Conservation (phyloP, 495 filamentous ascomycete species). For the Lichina pygmaea region DNA sequence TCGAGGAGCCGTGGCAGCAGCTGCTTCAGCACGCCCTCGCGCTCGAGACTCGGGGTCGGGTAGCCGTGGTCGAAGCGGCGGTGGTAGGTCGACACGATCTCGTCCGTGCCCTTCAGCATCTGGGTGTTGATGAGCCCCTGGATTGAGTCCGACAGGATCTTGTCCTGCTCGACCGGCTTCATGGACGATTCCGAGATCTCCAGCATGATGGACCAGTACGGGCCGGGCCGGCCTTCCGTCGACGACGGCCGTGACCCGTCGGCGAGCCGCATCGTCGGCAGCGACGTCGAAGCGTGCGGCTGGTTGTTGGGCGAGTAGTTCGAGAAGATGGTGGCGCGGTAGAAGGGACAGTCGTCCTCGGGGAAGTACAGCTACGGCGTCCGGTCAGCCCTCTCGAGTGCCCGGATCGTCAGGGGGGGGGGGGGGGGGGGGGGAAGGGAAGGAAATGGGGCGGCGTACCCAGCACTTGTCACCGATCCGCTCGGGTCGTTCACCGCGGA, state of each 20-base stretch:
- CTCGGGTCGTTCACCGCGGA: constrained; percentile 79
- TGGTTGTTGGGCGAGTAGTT: constrained; percentile 99
- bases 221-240: constrained; percentile 46
- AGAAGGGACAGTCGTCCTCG: constrained; percentile 97
- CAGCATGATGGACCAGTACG: constrained; percentile 99
- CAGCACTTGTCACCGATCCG: constrained; percentile 99
- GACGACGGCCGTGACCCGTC: constrained; percentile 53
- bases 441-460: constrained; percentile 19
- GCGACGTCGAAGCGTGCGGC: constrained; percentile 52
- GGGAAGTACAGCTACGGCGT: constrained; percentile 72
- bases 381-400: no score
- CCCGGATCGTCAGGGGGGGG: background rate
- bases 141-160: constrained; percentile 68
- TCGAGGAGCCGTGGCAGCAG: constrained; percentile 78
- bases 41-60: constrained; percentile 82
- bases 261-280: constrained; percentile 63
- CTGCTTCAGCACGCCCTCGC: constrained; percentile 79
- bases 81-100: constrained; percentile 97
- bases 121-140: constrained; percentile 91
- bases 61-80: constrained; percentile 98
- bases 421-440: background rate
- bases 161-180: constrained; percentile 75
- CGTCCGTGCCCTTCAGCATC: constrained; percentile 70
- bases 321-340: constrained; percentile 98
- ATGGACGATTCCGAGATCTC: constrained; percentile 88